Evolutionary conservation across 768 basidiomycete genomes (phyloP).

Genomic region (Trametes elegans): DNA sequence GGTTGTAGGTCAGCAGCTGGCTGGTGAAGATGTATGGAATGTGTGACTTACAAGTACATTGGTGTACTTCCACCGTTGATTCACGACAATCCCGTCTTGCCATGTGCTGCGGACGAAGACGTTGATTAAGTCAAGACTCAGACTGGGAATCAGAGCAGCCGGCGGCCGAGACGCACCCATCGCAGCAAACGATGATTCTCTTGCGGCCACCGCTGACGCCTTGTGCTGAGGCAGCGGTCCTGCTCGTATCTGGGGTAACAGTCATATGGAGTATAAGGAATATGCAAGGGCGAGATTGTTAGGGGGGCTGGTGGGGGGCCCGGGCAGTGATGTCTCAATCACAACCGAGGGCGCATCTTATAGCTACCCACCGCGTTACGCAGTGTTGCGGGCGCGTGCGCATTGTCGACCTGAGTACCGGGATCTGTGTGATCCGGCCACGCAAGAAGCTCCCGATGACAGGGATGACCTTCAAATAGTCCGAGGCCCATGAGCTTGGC

Average conservation of each 20-base stretch:
- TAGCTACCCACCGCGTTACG: neutral
- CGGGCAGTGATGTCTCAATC: neutral
- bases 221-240: neutral
- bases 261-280: no score
- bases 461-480: neutral
- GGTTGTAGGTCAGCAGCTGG: neutral
- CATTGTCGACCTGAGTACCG: neutral
- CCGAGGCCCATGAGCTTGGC: no score
- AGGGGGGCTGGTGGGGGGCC: no score
- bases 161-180: no score
- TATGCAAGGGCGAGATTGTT: no score
- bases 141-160: no score
- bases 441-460: neutral
- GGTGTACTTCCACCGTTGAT: conserved; percentile 32
- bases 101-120: conserved; percentile 62
- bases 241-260: neutral
- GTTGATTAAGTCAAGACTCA: no score
- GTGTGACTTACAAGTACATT: conserved; percentile 29
- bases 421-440: neutral
- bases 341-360: neutral
- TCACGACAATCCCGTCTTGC: conserved; percentile 52
- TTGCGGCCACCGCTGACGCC: conserved; percentile 37
- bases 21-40: neutral
- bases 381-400: neutral
- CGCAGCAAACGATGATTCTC: conserved; percentile 71